Conservation (phyloP, 1,139 yeast genomes). For the Candida sp. region DNA sequence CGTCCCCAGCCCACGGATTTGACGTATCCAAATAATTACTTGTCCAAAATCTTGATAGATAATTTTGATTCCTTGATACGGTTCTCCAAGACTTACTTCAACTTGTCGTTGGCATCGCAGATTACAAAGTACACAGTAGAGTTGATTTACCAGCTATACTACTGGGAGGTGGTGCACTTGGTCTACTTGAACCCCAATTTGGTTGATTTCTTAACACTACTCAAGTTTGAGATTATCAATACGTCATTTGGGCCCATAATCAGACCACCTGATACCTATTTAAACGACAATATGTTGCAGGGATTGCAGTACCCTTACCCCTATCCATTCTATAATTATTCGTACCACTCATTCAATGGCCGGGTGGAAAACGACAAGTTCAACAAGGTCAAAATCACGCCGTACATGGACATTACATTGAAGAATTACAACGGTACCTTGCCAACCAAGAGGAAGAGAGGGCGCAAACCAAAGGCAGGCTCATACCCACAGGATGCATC, state of each 20-base stretch:
- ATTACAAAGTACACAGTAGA: slow-evolving; percentile 44
- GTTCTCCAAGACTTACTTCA: slow-evolving; percentile 39
- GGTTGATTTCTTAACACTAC: slow-evolving; percentile 34
- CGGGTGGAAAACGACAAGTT: slow-evolving; percentile 31
- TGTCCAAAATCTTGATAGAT: slow-evolving; percentile 44
- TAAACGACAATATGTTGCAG: slow-evolving; percentile 39
- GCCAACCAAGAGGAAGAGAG: slow-evolving; percentile 12
- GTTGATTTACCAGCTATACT: slow-evolving; percentile 41
- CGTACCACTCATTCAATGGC: slow-evolving; percentile 44
- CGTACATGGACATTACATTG: slow-evolving; percentile 43
- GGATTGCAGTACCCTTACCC: slow-evolving; percentile 53
- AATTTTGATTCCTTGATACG: slow-evolving; percentile 35
- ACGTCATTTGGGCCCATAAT: slow-evolving; percentile 47
- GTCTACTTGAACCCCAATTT: slow-evolving; percentile 37
- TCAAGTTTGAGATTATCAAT: slow-evolving; percentile 39
- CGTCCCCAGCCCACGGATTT: slow-evolving; percentile 1
- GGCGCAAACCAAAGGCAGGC: slow-evolving; percentile 7
- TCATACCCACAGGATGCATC: not conserved
- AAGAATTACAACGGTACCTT: slow-evolving; percentile 17
- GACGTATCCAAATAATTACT: slow-evolving; percentile 34
- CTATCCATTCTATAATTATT: slow-evolving; percentile 50
- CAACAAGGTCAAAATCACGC: slow-evolving; percentile 29
- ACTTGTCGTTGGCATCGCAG: slow-evolving; percentile 42
- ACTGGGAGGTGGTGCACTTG: slow-evolving; percentile 52
- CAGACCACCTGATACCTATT: slow-evolving; percentile 44